Percentiles rank a stretch among this genome's conserved stretches.
These are phyloP conservation scores for Plenodomus lindquistii DNA, from an alignment of 2,329 filamentous ascomycete genomes.

Conservation along the genomic window DNA sequence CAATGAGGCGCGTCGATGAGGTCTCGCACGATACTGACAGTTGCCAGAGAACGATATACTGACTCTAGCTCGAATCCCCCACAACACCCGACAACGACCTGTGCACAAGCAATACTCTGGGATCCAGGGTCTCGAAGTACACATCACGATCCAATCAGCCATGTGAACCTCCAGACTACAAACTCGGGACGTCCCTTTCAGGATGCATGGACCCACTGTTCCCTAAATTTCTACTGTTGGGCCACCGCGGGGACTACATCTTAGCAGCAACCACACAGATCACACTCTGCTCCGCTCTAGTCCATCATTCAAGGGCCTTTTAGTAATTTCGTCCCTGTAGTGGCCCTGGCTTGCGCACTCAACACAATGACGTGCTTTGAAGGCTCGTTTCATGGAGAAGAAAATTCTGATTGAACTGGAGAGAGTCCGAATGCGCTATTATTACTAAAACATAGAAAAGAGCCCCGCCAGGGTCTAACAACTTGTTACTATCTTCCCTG, in stretches of 20 bases:
- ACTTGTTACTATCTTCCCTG: background rate
- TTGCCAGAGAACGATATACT: no score
- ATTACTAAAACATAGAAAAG: constrained; percentile 6
- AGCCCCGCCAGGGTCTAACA: background rate
- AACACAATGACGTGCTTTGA: constrained; percentile 23
- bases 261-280: background rate
- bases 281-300: background rate
- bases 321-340: background rate
- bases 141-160: no score
- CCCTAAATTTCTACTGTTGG: constrained; percentile 1
- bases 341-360: constrained; percentile 14
- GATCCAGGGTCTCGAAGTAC: background rate
- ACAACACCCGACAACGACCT: no score
- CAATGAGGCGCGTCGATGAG: no score
- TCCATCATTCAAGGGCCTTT: background rate
- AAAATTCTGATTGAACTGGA: constrained; percentile 11
- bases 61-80: no score
- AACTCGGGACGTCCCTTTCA: background rate
- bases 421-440: background rate
- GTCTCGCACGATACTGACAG: no score
- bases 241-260: background rate
- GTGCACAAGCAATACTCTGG: no score
- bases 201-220: background rate
- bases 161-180: background rate
- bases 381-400: constrained; percentile 16